Evolutionary conservation across 73 alveolate genomes (phyloP).

Genomic region (Halteria grandinella): DNA sequence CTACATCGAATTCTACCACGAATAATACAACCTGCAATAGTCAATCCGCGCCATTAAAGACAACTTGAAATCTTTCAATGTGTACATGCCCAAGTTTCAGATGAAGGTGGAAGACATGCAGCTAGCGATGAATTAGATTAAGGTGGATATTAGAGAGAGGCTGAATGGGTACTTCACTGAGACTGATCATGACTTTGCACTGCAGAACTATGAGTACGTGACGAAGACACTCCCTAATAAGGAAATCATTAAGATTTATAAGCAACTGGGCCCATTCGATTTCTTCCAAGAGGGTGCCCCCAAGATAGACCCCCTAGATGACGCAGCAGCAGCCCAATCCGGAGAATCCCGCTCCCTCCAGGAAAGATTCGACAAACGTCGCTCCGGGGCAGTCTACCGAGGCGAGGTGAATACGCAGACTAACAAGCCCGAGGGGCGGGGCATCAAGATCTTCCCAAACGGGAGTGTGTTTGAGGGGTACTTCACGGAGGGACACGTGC

Average conservation of each 20-base stretch:
- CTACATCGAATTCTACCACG: constrained; percentile 52
- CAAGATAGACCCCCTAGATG: neutral
- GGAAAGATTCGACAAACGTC: constrained; percentile 36
- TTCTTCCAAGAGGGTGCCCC: neutral
- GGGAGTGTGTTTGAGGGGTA: constrained; percentile 58
- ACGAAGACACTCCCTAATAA: neutral
- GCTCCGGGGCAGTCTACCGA: constrained; percentile 40
- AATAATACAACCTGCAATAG: constrained; percentile 13
- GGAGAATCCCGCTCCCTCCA: too few species aligned
- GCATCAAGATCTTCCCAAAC: constrained; percentile 41
- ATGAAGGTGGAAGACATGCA: constrained; percentile 16
- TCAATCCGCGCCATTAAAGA: constrained; percentile 25
- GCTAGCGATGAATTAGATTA: constrained; percentile 15
- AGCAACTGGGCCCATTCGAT: constrained; percentile 60
- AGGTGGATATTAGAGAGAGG: constrained; percentile 32
- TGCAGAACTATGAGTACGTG: constrained; percentile 53
- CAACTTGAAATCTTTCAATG: constrained; percentile 28
- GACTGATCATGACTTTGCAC: constrained; percentile 24
- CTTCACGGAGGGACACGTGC: constrained; percentile 48
- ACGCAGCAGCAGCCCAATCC: too few species aligned
- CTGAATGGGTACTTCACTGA: constrained; percentile 11
- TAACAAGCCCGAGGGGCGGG: constrained; percentile 62
- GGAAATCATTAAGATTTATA: constrained; percentile 38
- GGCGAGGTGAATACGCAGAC: constrained; percentile 33
- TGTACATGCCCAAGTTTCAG: constrained; percentile 44